A percentile compares a stretch with the other conserved stretches of the same genome.
phyloP scores from a whole-genome alignment of 768 basidiomycete species.

The Podaxis sp. region DNA sequence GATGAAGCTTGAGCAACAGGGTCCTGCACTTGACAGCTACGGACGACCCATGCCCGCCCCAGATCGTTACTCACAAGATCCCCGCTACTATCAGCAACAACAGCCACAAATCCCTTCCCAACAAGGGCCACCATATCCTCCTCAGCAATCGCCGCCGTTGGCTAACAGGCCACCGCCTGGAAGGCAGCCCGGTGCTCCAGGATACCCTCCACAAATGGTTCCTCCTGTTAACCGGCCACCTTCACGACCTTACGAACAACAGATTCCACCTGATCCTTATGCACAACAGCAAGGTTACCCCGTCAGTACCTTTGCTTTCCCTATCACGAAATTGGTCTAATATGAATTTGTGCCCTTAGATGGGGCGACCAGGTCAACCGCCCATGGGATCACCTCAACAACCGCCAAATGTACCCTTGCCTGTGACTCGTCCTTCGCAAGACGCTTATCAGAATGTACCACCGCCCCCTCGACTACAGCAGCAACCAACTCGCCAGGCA shows the following conservation, averaged over 20 bases:
- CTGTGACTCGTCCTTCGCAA: conserved; percentile 13
- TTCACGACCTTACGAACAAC: conserved; percentile 26
- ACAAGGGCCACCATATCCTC: conserved; percentile 28
- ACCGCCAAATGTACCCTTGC: conserved; percentile 14
- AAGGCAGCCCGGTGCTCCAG: conserved; percentile 42
- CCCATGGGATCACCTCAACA: conserved; percentile 28
- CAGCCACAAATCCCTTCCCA: conserved; percentile 25
- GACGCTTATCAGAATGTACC: conserved; percentile 19
- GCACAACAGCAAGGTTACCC: conserved; percentile 24
- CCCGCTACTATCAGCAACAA: conserved; percentile 37
- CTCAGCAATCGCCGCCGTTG: conserved; percentile 27
- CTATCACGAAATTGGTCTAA: neutral
- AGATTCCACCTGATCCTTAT: conserved; percentile 26
- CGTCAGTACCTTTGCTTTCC: conserved; percentile 6
- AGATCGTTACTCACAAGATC: conserved; percentile 41
- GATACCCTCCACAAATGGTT: conserved; percentile 40
- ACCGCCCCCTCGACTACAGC: conserved; percentile 29
- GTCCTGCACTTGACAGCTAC: conserved; percentile 34
- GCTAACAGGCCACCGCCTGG: conserved; percentile 41
- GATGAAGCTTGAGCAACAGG: conserved; percentile 38
- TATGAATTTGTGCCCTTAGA: neutral
- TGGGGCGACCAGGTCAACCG: conserved; percentile 10
- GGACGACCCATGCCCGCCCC: conserved; percentile 36
- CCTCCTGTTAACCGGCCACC: conserved; percentile 26
- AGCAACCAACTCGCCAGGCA: conserved; percentile 39